A percentile compares a stretch with the other conserved stretches of the same genome.
These are phyloP conservation scores for Globisporangium iwayamae DNA, from an alignment of 352 stramenopile species.

Conservation along the genomic window DNA sequence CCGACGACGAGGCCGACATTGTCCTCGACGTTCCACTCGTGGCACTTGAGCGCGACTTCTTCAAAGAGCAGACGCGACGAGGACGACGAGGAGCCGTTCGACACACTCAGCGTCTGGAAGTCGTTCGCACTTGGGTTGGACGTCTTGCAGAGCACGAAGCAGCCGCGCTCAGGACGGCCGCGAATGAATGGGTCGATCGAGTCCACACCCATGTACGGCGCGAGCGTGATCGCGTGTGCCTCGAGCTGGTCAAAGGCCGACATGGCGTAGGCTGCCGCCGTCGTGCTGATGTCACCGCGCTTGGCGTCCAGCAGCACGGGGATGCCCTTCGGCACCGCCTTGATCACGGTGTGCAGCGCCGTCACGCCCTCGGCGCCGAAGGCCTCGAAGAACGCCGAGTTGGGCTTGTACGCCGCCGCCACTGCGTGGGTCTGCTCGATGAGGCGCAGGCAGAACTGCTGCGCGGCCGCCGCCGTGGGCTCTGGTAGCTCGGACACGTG, in stretches of 20 bases:
- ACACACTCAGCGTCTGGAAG: constrained; percentile 86
- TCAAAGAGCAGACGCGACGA: constrained; percentile 66
- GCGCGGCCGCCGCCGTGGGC: constrained; percentile 85
- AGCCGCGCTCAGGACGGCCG: constrained; percentile 77
- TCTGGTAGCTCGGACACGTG: constrained; percentile 84
- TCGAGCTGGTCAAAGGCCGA: constrained; percentile 92
- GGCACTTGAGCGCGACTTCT: constrained; percentile 88
- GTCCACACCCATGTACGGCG: constrained; percentile 98
- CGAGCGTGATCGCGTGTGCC: constrained; percentile 95
- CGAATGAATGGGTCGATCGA: constrained; percentile 97
- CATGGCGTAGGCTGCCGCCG: constrained; percentile 94
- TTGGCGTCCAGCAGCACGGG: constrained; percentile 98
- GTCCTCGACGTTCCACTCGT: constrained; percentile 88
- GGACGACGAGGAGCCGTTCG: constrained; percentile 1
- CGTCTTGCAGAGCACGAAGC: constrained; percentile 99
- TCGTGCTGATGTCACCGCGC: constrained; percentile 98
- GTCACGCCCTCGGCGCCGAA: constrained; percentile 85
- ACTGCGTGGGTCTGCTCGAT: constrained; percentile 94
- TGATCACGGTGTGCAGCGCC: constrained; percentile 91
- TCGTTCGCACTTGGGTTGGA: constrained; percentile 97
- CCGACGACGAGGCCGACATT: constrained; percentile 97
- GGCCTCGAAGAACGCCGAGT: constrained; percentile 98
- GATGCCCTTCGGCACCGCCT: constrained; percentile 86
- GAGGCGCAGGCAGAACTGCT: constrained; percentile 93
- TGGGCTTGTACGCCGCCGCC: constrained; percentile 97